Conservation (phyloP, 2,329 filamentous ascomycete genomes). For the Penicillium concentricum region DNA sequence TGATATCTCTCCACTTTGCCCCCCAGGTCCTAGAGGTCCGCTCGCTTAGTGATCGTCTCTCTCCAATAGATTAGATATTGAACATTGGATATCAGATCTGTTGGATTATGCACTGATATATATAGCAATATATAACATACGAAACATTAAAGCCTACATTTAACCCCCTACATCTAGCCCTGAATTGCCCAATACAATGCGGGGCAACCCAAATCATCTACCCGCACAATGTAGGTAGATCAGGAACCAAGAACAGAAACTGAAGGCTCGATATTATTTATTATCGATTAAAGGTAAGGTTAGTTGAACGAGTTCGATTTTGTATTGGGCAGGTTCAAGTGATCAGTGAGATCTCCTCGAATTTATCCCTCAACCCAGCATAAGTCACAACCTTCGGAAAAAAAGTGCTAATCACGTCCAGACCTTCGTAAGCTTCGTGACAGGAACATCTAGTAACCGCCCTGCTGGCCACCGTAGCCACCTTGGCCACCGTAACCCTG, state of each 20-base stretch:
- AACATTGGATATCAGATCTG: neutral
- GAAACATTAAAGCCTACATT: too few species aligned
- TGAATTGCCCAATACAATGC: neutral
- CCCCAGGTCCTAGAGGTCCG: neutral
- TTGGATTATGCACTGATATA: neutral
- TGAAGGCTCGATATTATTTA: slow-evolving; percentile 5
- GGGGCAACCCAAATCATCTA: neutral
- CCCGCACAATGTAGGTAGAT: neutral
- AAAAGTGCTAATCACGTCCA: slow-evolving; percentile 6
- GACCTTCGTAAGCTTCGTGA: slow-evolving; percentile 7
- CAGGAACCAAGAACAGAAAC: neutral
- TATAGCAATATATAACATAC: too few species aligned
- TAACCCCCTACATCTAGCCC: too few species aligned
- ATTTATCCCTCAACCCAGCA: slow-evolving; percentile 5
- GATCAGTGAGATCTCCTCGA: neutral
- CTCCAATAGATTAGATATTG: neutral
- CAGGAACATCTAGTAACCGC: slow-evolving; percentile 7
- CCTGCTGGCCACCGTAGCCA: neutral
- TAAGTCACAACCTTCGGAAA: slow-evolving; percentile 9
- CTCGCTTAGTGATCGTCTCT: slow-evolving; percentile 5
- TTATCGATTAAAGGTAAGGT: slow-evolving; percentile 8
- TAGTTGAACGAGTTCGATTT: slow-evolving; percentile 7
- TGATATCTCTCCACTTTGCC: slow-evolving; percentile 7
- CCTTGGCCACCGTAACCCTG: neutral
- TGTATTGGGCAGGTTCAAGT: slow-evolving; percentile 5